These are phyloP conservation scores for Tetrapisispora phaffii DNA, from an alignment of 805 yeast genomes.

Conservation along the genomic window DNA sequence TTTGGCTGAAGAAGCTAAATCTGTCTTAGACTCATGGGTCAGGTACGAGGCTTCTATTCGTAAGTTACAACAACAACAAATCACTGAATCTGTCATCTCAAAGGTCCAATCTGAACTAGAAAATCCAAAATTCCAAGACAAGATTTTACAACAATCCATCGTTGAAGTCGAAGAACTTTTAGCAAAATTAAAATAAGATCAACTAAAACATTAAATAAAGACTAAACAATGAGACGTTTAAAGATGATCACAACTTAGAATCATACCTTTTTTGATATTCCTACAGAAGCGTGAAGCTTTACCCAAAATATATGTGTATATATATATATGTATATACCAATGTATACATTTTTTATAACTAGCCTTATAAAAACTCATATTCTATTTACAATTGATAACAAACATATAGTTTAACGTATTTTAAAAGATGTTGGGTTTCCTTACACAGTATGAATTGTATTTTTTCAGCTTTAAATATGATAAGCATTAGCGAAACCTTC, in stretches of 20 bases:
- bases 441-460: too few species aligned
- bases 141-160: conserved; percentile 81
- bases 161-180: conserved; percentile 85
- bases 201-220: neutral
- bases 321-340: conserved; percentile 1
- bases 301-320: neutral
- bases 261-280: conserved; percentile 3
- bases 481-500: too few species aligned
- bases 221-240: neutral
- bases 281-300: neutral
- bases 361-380: conserved; percentile 2
- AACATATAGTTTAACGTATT: too few species aligned
- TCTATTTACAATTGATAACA: neutral
- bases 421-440: too few species aligned
- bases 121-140: conserved; percentile 89
- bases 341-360: neutral
- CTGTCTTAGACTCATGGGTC: conserved; percentile 97
- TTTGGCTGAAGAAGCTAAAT: conserved; percentile 81
- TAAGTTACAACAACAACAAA: conserved; percentile 89
- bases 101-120: conserved; percentile 78
- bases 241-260: conserved; percentile 31
- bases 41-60: conserved; percentile 95
- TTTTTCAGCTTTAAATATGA: too few species aligned
- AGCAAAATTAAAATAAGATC: conserved; percentile 32
- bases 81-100: conserved; percentile 74